Evolutionary conservation across 2,329 filamentous ascomycete genomes (phyloP).

Genomic region (Lachnellula hyalina): DNA sequence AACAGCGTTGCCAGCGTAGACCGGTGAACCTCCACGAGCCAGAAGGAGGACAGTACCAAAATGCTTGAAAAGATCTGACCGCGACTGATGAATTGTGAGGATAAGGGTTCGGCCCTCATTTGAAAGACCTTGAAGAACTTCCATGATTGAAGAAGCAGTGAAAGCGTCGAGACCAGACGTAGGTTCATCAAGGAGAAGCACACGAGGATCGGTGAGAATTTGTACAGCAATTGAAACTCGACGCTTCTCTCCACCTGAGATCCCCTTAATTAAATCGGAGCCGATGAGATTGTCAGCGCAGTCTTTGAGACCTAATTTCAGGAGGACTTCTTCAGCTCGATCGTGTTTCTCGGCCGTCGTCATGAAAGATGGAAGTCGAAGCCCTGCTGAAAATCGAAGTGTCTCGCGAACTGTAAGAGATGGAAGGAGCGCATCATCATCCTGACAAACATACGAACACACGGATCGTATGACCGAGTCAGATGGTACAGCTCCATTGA

Average conservation of each 20-base stretch:
- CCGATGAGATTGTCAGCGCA: conserved; percentile 72
- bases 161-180: conserved; percentile 74
- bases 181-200: conserved; percentile 71
- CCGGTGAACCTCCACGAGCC: conserved; percentile 61
- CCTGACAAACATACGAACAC: conserved; percentile 72
- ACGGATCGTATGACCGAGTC: conserved; percentile 65
- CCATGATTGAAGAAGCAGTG: conserved; percentile 70
- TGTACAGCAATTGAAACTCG: conserved; percentile 74
- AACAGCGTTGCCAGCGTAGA: conserved; percentile 59
- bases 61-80: conserved; percentile 65
- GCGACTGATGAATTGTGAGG: conserved; percentile 73
- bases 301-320: conserved; percentile 73
- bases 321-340: conserved; percentile 64
- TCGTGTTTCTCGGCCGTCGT: conserved; percentile 59
- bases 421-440: conserved; percentile 69
- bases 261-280: conserved; percentile 67
- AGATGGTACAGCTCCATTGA: conserved; percentile 65
- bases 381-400: conserved; percentile 62
- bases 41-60: conserved; percentile 69
- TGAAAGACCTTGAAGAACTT: conserved; percentile 65
- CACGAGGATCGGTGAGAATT: conserved; percentile 67
- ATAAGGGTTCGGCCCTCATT: conserved; percentile 69
- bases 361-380: conserved; percentile 68
- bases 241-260: conserved; percentile 74
- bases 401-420: conserved; percentile 74